Evolutionary conservation across 176 grass and related monocot species (phyloP).

Genomic region (Tillandsia fasciculata): DNA sequence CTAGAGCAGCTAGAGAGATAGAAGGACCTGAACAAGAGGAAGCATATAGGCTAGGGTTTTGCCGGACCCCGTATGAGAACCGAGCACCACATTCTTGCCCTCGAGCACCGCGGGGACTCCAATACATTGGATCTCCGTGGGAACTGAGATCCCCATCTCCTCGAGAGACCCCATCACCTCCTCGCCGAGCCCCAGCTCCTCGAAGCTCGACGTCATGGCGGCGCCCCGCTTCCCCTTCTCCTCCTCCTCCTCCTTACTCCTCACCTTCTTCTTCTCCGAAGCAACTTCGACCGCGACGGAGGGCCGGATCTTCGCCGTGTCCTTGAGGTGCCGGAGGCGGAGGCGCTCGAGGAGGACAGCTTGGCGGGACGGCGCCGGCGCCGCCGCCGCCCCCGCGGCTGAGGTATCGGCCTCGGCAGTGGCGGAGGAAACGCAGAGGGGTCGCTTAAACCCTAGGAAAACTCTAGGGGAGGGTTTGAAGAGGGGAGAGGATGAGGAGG

Average conservation of each 20-base stretch:
- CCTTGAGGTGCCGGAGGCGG: slow-evolving; percentile 74
- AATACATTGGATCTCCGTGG: slow-evolving; percentile 88
- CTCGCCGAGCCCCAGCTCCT: slow-evolving; percentile 54
- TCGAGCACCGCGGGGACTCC: slow-evolving; percentile 57
- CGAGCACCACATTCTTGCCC: slow-evolving; percentile 68
- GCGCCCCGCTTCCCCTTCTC: slow-evolving; percentile 25
- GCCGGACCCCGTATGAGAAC: slow-evolving; percentile 92
- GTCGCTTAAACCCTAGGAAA: slow-evolving; percentile 28
- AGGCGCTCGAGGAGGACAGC: slow-evolving; percentile 83
- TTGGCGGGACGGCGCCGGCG: slow-evolving; percentile 36
- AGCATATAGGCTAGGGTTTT: slow-evolving; percentile 94
- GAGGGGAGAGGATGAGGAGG: not conserved
- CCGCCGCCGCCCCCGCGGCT: slow-evolving; percentile 5
- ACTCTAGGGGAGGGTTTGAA: slow-evolving; percentile 27
- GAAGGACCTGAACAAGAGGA: slow-evolving; percentile 72
- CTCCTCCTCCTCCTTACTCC: slow-evolving; percentile 17
- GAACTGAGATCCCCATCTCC: slow-evolving; percentile 68
- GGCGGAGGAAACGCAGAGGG: slow-evolving; percentile 31
- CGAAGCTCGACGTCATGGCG: slow-evolving; percentile 38
- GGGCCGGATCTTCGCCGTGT: slow-evolving; percentile 9
- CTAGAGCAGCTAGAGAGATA: not conserved
- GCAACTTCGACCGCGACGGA: not conserved
- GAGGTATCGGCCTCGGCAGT: slow-evolving; percentile 23
- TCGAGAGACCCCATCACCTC: slow-evolving; percentile 50
- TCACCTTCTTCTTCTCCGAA: slow-evolving; percentile 12